Percentiles rank a stretch among this genome's conserved stretches.
Conservation (phyloP, 2,329 filamentous ascomycete species). For the Alternaria novae-zelandiae region DNA sequence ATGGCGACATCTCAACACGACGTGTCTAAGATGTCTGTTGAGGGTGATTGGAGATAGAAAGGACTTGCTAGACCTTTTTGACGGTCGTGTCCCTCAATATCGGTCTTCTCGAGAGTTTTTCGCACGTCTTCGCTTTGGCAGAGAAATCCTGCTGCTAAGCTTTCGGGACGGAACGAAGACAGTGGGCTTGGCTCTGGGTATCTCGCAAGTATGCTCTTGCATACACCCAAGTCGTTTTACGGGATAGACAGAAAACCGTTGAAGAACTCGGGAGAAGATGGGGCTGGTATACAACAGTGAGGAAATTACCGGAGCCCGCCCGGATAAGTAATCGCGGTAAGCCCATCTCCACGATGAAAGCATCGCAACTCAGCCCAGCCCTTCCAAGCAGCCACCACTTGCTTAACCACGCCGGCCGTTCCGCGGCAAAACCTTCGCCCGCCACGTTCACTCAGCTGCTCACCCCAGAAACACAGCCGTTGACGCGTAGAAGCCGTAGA, state of each 20-base stretch:
- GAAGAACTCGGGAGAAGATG: too few species aligned
- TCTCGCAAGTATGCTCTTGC: neutral
- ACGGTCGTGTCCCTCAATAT: neutral
- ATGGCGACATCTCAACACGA: neutral
- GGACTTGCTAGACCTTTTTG: neutral
- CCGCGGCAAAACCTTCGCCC: neutral
- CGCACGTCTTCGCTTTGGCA: neutral
- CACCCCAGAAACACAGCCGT: neutral
- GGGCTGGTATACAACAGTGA: neutral
- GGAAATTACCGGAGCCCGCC: neutral
- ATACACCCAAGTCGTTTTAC: neutral
- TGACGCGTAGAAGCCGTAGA: neutral
- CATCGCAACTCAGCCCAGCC: neutral
- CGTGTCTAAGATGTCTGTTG: fast-evolving
- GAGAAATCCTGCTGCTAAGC: neutral
- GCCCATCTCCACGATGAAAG: neutral
- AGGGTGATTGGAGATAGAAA: fast-evolving
- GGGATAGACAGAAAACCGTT: neutral
- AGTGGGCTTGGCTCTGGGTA: neutral
- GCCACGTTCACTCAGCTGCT: neutral
- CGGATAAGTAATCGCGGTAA: neutral
- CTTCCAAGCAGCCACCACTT: neutral
- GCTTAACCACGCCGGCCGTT: neutral
- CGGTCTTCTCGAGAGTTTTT: fast-evolving
- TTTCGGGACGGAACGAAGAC: neutral